A percentile compares a stretch with the other conserved stretches of the same genome.
These are phyloP conservation scores for Luvunga scandens DNA, from an alignment of 345 rosid genomes.

Conservation along the genomic window DNA sequence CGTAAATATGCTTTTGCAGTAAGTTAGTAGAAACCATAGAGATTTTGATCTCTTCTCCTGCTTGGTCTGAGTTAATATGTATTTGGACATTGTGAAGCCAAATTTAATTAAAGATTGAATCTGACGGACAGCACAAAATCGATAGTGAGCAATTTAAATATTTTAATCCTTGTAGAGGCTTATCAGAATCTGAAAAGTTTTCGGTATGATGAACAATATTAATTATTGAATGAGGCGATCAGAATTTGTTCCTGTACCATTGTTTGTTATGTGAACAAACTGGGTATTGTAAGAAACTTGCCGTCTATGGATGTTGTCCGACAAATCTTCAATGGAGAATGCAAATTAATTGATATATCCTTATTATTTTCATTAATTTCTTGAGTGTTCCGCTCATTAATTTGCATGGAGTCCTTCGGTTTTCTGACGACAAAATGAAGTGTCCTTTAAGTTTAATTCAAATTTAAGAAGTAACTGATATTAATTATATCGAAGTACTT, in stretches of 20 bases:
- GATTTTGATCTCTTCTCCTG: not conserved
- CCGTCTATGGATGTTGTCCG: not conserved
- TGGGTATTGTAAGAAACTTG: not conserved
- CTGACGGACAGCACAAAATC: not conserved
- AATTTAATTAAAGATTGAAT: not conserved
- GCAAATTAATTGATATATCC: no score
- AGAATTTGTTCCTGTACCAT: not conserved
- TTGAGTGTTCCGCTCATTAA: no score
- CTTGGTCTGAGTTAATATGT: not conserved
- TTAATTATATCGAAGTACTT: not conserved
- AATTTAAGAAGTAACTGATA: not conserved
- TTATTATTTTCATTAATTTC: no score
- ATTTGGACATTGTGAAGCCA: not conserved
- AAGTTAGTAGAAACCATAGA: not conserved
- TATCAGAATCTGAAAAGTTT: not conserved
- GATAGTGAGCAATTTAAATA: not conserved
- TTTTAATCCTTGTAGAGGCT: not conserved
- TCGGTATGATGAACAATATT: not conserved
- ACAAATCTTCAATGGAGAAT: not conserved
- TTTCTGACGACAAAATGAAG: not conserved
- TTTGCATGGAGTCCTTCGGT: no score
- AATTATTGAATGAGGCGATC: not conserved
- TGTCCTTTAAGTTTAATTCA: slow-evolving; percentile 5
- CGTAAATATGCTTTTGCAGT: not conserved
- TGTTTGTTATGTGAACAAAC: not conserved